Percentiles rank a stretch among this genome's conserved stretches.
Conservation (phyloP, 768 basidiomycete species). For the Mrakia hoshinonis region DNA sequence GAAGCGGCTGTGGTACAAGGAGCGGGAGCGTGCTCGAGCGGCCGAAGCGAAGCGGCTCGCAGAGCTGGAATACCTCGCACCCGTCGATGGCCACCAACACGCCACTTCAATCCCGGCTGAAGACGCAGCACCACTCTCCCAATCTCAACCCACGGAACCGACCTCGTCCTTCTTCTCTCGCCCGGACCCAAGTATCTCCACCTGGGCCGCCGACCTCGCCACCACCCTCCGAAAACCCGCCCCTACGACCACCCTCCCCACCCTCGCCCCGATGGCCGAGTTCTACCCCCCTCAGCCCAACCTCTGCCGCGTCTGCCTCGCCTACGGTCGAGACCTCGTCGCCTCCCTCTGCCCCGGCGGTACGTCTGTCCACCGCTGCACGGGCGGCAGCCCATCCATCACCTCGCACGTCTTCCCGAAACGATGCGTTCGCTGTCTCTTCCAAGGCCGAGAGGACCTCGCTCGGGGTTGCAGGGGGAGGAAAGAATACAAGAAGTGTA, state of each 20-base stretch:
- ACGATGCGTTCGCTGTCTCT: slow-evolving; percentile 3
- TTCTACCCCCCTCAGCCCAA: neutral
- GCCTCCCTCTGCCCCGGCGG: slow-evolving; percentile 11
- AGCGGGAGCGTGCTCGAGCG: too few relatives aligned
- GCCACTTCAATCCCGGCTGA: neutral
- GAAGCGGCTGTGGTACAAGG: neutral
- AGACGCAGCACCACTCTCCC: neutral
- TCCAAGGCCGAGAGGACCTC: neutral
- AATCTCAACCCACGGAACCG: neutral
- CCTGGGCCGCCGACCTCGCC: slow-evolving; percentile 13
- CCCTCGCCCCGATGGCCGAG: neutral
- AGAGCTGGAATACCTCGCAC: neutral
- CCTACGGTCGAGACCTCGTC: slow-evolving; percentile 8
- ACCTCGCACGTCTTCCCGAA: neutral
- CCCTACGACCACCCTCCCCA: neutral
- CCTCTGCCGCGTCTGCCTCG: slow-evolving; percentile 1
- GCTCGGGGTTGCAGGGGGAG: neutral
- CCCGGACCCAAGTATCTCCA: neutral
- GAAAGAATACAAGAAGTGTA: neutral
- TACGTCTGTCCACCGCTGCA: neutral
- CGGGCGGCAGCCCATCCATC: neutral
- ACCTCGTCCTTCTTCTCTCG: neutral
- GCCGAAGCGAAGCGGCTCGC: too few relatives aligned
- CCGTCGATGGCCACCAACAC: neutral
- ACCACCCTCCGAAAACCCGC: neutral